A percentile compares a stretch with the other conserved stretches of the same genome.
Conservation (phyloP, 1,139 yeast species). For the Pichia sp. region DNA sequence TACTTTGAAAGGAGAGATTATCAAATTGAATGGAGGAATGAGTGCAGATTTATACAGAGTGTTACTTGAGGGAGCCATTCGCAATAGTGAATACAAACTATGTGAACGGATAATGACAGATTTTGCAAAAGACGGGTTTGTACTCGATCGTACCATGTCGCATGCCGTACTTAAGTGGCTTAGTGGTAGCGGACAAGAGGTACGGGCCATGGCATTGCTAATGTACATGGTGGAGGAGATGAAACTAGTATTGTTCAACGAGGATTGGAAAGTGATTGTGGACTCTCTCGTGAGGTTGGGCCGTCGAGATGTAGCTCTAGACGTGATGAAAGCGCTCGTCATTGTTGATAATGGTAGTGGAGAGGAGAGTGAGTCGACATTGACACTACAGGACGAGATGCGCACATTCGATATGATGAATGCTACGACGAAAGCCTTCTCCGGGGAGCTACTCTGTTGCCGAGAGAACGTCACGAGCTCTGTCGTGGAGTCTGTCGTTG, state of each 20-base stretch:
- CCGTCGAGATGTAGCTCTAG: constrained; percentile 14
- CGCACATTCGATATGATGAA: too few relatives aligned
- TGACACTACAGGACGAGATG: background rate
- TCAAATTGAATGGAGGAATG: background rate
- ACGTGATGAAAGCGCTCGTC: constrained; percentile 16
- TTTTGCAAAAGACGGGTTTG: constrained; percentile 4
- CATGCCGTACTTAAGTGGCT: constrained; percentile 14
- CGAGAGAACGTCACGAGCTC: too few relatives aligned
- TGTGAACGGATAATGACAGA: background rate
- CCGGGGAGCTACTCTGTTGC: too few relatives aligned
- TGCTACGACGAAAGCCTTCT: too few relatives aligned
- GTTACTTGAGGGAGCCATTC: background rate
- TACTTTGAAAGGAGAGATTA: constrained; percentile 10
- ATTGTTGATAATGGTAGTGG: constrained; percentile 11
- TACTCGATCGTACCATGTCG: constrained; percentile 18
- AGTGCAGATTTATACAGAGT: background rate
- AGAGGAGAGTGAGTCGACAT: constrained; percentile 4
- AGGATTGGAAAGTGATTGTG: constrained; percentile 15
- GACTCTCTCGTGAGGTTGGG: constrained; percentile 15
- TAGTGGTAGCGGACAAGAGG: constrained; percentile 11
- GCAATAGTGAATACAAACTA: background rate
- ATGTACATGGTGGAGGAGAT: constrained; percentile 14
- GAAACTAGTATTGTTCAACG: constrained; percentile 12
- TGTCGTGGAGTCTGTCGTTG: too few relatives aligned
- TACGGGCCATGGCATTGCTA: constrained; percentile 15